Evolutionary conservation across 352 stramenopile genomes (phyloP), one percentile per base, ranked within the genome.

Genomic region (Phytophthora citrophthora): DNA sequence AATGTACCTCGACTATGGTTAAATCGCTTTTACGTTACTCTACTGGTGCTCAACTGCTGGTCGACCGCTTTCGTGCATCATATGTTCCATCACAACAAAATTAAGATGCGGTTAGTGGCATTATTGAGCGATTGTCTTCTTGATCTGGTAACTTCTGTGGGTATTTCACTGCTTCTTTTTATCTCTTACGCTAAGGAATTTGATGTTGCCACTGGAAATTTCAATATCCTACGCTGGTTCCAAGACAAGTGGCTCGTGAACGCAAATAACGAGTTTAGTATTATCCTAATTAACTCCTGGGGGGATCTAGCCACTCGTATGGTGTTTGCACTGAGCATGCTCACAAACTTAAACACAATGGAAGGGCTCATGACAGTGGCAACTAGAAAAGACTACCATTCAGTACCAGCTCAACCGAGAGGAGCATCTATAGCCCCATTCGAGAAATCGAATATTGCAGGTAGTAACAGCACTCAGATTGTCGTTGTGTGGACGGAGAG

Each of bases 1-100:
- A 61, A 68, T 12, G 34, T 76, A 0, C 64, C 68, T 16, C 61
- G 60, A n/a, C 16, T 69, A 10, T 77, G 68, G 57, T 49, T 83
- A 9, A 74, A 83, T n/a, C 63, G 74, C 10, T 69, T 78, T 11
- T 77, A 75, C 41, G 71, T 76, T 2, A 15, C 27, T 3, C 49
- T 79, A 10, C 45, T 82, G 1, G 54, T 76, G 38, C 20, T 74
- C 6, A 79, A 77, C 36, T 77, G 74, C 29, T 79, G 70, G 74
- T 77, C 60, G 1, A 62, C 68, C 1, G 65, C 65, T n/a, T 47
- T 74, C 15, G 55, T 82, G 12, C 61, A 75, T 57, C 70, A 77
- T 29, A 45, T 72, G 26, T 77, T 74, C 26, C 54, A 47, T 4
- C 29, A 46, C 43, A 74, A 53, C 36, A 70, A 64, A 18, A 61